phyloP scores from a whole-genome alignment of 352 stramenopile genomes.

The Pythium coloratum region DNA sequence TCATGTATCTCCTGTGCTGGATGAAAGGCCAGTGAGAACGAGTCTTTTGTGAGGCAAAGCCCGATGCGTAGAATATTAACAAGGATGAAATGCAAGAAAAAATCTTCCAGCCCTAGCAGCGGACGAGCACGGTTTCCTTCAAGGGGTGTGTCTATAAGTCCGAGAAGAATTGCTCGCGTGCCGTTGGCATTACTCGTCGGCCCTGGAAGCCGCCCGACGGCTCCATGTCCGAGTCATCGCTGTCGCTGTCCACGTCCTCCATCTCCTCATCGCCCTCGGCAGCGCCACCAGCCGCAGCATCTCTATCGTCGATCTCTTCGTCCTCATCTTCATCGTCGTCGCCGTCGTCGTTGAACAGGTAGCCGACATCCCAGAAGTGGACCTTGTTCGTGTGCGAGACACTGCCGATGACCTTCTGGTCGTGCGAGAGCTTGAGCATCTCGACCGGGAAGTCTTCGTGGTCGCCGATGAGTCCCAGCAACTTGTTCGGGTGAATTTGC shows the following conservation, averaged over 20 bases:
- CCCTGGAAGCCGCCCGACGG: constrained; percentile 28
- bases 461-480: constrained; percentile 95
- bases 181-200: constrained; percentile 58
- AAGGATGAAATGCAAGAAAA: not conserved
- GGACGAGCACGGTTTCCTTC: not conserved
- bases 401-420: constrained; percentile 91
- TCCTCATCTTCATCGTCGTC: constrained; percentile 62
- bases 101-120: not conserved
- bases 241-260: constrained; percentile 87
- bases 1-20: too few relatives aligned
- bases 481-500: constrained; percentile 94
- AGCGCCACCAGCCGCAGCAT: constrained; percentile 21
- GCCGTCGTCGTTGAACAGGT: constrained; percentile 91
- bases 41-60: not conserved
- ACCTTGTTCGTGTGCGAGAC: constrained; percentile 94
- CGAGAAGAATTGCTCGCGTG: constrained; percentile 83
- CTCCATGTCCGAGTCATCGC: constrained; percentile 64
- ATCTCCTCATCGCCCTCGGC: constrained; percentile 50
- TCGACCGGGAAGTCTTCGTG: constrained; percentile 97
- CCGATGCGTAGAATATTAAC: not conserved
- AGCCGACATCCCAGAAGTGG: constrained; percentile 94
- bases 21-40: too few relatives aligned
- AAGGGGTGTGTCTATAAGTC: constrained; percentile 52
- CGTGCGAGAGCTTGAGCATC: constrained; percentile 82
- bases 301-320: constrained; percentile 38